Percentiles rank a stretch among this genome's conserved stretches.
phyloP scores from a whole-genome alignment of 2,329 filamentous ascomycete species.

The Exserohilum turcica region DNA sequence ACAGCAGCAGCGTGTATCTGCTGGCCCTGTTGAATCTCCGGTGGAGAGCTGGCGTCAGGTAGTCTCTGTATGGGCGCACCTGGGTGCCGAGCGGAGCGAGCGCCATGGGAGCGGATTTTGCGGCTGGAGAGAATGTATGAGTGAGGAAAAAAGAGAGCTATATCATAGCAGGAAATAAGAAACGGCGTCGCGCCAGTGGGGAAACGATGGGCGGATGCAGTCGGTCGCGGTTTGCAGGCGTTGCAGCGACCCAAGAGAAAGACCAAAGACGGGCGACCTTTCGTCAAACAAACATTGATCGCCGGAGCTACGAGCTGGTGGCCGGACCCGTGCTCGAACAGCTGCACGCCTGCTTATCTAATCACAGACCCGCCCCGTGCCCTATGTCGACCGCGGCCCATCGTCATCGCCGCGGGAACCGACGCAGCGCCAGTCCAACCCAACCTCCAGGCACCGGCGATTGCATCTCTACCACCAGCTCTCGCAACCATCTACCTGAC shows the following conservation, averaged over 20 bases:
- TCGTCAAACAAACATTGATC: slow-evolving; percentile 36
- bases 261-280: slow-evolving; percentile 18
- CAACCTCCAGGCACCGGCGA: slow-evolving; percentile 35
- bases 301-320: slow-evolving; percentile 21
- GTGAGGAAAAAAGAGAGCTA: slow-evolving; percentile 18
- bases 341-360: slow-evolving; percentile 22
- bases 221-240: slow-evolving; percentile 10
- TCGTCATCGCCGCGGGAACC: slow-evolving; percentile 38
- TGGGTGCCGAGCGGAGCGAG: slow-evolving; percentile 36
- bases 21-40: slow-evolving; percentile 82
- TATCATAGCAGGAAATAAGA: slow-evolving; percentile 29
- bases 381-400: slow-evolving; percentile 22
- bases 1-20: slow-evolving; percentile 69
- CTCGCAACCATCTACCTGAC: slow-evolving; percentile 4
- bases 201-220: not conserved
- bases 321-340: no score
- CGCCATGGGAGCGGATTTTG: slow-evolving; percentile 28
- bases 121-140: slow-evolving; percentile 36
- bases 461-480: slow-evolving; percentile 16
- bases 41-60: slow-evolving; percentile 86
- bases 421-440: slow-evolving; percentile 14
- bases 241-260: not conserved
- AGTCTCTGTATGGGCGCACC: slow-evolving; percentile 79
- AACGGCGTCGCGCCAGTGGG: slow-evolving; percentile 13
- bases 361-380: slow-evolving; percentile 16